A percentile compares a stretch with the other conserved stretches of the same genome.
These are phyloP conservation scores for Erythrobasidium hasegawianum DNA, from an alignment of 1,284 basidiomycete species.

Conservation along the genomic window DNA sequence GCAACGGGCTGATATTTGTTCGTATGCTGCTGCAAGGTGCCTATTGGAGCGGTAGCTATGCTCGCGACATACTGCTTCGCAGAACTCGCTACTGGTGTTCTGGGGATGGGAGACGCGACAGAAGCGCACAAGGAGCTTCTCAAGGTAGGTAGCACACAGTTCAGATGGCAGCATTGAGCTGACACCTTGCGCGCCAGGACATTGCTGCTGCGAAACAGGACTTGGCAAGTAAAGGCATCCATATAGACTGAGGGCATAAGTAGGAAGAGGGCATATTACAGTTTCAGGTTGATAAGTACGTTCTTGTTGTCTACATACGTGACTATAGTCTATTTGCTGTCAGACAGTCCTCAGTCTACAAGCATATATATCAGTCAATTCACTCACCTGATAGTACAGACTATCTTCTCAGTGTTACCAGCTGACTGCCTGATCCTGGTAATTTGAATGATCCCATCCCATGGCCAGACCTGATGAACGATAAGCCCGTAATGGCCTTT, in stretches of 20 bases:
- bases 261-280: too few relatives aligned
- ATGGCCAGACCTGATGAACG: conserved; percentile 76
- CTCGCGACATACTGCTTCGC: conserved; percentile 30
- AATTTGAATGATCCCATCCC: conserved; percentile 76
- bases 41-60: conserved; percentile 8
- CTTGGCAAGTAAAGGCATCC: conserved; percentile 11
- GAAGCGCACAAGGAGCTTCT: conserved; percentile 22
- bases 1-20: not conserved
- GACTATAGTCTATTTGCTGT: too few relatives aligned
- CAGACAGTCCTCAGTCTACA: too few relatives aligned
- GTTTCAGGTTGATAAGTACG: too few relatives aligned
- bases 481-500: conserved; percentile 65
- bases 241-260: conserved; percentile 15
- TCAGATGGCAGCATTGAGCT: not conserved
- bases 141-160: not conserved
- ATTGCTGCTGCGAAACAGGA: conserved; percentile 30
- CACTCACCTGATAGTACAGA: conserved; percentile 29
- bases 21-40: conserved; percentile 11
- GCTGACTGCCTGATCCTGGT: conserved; percentile 84
- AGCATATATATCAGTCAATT: too few relatives aligned
- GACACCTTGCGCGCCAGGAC: conserved; percentile 11
- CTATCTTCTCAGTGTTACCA: conserved; percentile 61
- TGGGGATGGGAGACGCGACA: conserved; percentile 25
- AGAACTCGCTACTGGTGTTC: conserved; percentile 23
- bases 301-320: too few relatives aligned